Base-by-base conservation (phyloP, 768 basidiomycete species). In the Amylocystis lapponica region DNA sequence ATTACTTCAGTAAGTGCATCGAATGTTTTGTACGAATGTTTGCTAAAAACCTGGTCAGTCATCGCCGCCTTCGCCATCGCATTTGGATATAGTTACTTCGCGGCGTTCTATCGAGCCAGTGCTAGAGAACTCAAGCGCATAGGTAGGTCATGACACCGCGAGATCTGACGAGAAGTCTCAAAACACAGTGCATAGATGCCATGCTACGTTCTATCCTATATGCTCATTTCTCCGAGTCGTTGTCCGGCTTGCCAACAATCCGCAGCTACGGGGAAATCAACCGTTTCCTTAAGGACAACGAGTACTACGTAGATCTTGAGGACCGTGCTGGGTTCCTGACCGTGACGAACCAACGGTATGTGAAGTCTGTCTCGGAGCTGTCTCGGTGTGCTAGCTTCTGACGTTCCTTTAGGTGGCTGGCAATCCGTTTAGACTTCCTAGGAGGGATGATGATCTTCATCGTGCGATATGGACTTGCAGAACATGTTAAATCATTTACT, bases 171-270 rank as follows among this genome's bases (percentile, higher is more conserved):
- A 8, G 4, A 1, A n/a, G n/a, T n/a, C n/a, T n/a, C n/a, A n/a
- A n/a, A n/a, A n/a, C n/a, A n/a, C n/a, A n/a, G n/a, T 33, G 13
- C 30, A 3, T 39, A 78, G 86, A 87, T 58, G 71, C 81, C 7
- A 76, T 84, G 66, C 68, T 89, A 4, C 81, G 86, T 27, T 85
- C 83, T 2, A 64, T 82, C 9, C 70, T 90, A 8, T 89, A 89
- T 57, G 75, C 84, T 0, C 84, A 86, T 54, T 84, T 89, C 56
- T 76, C 83, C 0, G 87, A 89, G 60, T 84, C 81, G 1, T 66
- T 90, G 4, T 79, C 79, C 54, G 86, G 86, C 13, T 65, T 81
- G 22, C 70, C 78, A 0, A 86, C 83, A 5, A 78, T 88, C 36
- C 75, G 87, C 26, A 83, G 83, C 27, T 92, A 86, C 50, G 79